These are phyloP conservation scores for Talaromyces sp. DNA, from an alignment of 2,329 filamentous ascomycete species.

Conservation along the genomic window DNA sequence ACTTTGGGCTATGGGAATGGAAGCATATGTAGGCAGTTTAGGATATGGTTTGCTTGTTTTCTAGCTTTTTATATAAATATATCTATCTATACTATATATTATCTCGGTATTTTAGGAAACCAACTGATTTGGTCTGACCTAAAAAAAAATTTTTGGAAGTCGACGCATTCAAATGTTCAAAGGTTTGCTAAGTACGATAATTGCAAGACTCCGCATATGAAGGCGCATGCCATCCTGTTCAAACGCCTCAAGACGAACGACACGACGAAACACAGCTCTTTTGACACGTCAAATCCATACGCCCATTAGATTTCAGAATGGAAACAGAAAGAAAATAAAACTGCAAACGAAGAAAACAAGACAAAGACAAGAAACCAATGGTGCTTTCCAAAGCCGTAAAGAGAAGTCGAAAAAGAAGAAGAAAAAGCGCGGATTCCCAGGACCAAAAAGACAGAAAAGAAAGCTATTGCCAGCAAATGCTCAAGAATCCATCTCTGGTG, in stretches of 20 bases:
- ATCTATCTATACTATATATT: background rate
- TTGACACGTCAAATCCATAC: background rate
- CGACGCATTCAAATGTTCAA: background rate
- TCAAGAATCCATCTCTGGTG: constrained; percentile 59
- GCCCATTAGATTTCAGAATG: background rate
- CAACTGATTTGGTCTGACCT: background rate
- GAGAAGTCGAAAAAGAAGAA: background rate
- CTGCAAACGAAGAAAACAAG: background rate
- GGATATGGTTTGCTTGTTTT: background rate
- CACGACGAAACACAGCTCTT: background rate
- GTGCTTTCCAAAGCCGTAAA: background rate
- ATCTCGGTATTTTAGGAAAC: background rate
- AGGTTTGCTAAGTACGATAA: background rate
- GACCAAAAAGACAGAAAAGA: background rate
- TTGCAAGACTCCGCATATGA: background rate
- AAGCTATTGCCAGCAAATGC: constrained; percentile 56
- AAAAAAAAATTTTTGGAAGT: background rate
- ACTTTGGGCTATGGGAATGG: background rate
- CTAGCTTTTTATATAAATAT: background rate
- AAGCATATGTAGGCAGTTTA: background rate
- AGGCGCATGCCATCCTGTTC: background rate
- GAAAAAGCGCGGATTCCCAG: background rate
- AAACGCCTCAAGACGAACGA: background rate
- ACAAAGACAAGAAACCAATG: background rate
- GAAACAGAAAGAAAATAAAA: background rate